Evolutionary conservation across 1,139 yeast genomes (phyloP).

Genomic region (Suhomyces maxii): DNA sequence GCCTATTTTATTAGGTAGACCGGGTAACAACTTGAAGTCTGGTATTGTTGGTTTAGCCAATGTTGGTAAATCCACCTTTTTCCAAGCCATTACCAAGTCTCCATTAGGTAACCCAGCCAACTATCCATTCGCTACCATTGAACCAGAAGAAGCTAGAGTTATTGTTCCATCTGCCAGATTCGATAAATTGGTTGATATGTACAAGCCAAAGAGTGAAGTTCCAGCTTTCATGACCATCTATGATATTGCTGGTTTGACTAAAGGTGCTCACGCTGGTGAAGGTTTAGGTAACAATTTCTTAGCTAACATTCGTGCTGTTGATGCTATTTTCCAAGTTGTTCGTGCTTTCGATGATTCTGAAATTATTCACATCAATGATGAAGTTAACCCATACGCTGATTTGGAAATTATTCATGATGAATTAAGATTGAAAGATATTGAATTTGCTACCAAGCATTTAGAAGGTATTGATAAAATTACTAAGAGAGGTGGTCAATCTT

Average conservation of each 20-base stretch:
- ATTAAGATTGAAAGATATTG: slow-evolving; percentile 94
- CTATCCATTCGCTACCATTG: slow-evolving; percentile 98
- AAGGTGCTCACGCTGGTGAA: slow-evolving; percentile 97
- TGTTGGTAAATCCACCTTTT: slow-evolving; percentile 92
- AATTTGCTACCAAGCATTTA: slow-evolving; percentile 86
- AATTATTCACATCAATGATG: slow-evolving; percentile 96
- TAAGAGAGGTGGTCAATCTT: slow-evolving; percentile 92
- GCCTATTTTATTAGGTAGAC: slow-evolving; percentile 92
- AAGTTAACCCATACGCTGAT: slow-evolving; percentile 94
- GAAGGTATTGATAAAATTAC: slow-evolving; percentile 86
- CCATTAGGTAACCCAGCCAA: slow-evolving; percentile 98
- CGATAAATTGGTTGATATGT: slow-evolving; percentile 68
- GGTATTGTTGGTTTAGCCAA: slow-evolving; percentile 98
- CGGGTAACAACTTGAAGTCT: slow-evolving; percentile 94
- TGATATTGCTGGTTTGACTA: slow-evolving; percentile 97
- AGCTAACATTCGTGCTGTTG: slow-evolving; percentile 97
- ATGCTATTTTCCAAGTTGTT: slow-evolving; percentile 96
- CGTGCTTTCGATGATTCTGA: slow-evolving; percentile 98
- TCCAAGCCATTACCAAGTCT: slow-evolving; percentile 84
- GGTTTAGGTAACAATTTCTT: slow-evolving; percentile 98
- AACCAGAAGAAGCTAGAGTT: slow-evolving; percentile 98
- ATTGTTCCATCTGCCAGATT: slow-evolving; percentile 93
- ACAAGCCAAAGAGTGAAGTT: slow-evolving; percentile 82
- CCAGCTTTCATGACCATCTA: slow-evolving; percentile 94
- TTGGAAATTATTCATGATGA: slow-evolving; percentile 90